Percentiles rank a stretch among this genome's conserved stretches.
phyloP scores from a whole-genome alignment of 495 filamentous ascomycete species.

The Penicillium daleae region DNA sequence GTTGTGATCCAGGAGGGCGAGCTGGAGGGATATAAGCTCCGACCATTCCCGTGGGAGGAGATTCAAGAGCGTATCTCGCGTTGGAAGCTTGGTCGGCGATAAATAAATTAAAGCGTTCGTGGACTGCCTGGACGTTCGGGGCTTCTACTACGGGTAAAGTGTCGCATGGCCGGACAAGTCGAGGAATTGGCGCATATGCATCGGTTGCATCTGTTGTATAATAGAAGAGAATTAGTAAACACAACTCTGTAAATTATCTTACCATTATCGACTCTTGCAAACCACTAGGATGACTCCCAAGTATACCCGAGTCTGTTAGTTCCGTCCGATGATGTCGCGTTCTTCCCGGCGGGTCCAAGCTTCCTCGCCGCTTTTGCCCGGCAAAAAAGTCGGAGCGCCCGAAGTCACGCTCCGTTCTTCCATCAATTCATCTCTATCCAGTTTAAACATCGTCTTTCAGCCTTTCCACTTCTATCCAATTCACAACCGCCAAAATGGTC shows the following conservation, averaged over 20 bases:
- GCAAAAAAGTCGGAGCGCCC: constrained; percentile 51
- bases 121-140: neutral
- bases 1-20: constrained; percentile 85
- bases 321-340: constrained; percentile 22
- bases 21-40: constrained; percentile 47
- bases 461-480: constrained; percentile 21
- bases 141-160: constrained; percentile 9
- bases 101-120: constrained; percentile 21
- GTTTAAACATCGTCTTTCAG: constrained; percentile 14
- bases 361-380: constrained; percentile 50
- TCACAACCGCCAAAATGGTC: constrained; percentile 73
- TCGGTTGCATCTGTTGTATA: constrained; percentile 26
- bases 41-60: constrained; percentile 76
- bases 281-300: neutral
- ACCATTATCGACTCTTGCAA: constrained; percentile 8
- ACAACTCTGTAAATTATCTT: constrained; percentile 32
- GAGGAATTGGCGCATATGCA: constrained; percentile 13
- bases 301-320: neutral
- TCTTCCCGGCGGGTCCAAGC: constrained; percentile 30
- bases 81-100: constrained; percentile 81
- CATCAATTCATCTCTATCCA: constrained; percentile 29
- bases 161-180: constrained; percentile 6
- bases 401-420: constrained; percentile 33
- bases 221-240: constrained; percentile 25
- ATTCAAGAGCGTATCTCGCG: constrained; percentile 81